A percentile compares a stretch with the other conserved stretches of the same genome.
These are phyloP conservation scores for Lyophyllum atratum DNA, from an alignment of 768 basidiomycete genomes.

Conservation along the genomic window DNA sequence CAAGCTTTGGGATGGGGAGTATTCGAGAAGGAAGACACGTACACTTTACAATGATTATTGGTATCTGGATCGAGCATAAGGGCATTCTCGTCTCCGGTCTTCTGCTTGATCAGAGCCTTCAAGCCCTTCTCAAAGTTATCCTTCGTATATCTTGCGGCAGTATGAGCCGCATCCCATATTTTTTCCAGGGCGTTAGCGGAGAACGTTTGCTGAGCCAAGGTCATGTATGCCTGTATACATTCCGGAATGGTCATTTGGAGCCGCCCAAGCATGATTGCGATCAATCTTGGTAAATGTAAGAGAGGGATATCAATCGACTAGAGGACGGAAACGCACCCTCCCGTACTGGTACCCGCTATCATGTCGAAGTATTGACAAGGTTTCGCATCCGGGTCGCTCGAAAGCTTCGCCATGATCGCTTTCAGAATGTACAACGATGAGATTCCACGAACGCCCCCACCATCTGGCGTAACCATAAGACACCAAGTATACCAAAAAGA, in stretches of 20 bases:
- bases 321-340: constrained; percentile 24
- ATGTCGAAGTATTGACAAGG: constrained; percentile 37
- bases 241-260: constrained; percentile 35
- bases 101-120: constrained; percentile 24
- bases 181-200: constrained; percentile 13
- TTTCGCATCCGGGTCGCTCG: constrained; percentile 20
- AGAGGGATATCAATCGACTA: neutral
- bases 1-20: neutral
- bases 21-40: constrained; percentile 1
- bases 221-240: constrained; percentile 28
- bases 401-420: constrained; percentile 29
- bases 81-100: constrained; percentile 26
- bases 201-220: constrained; percentile 31
- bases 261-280: constrained; percentile 39
- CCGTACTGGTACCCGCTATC: constrained; percentile 36
- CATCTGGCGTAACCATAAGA: constrained; percentile 20
- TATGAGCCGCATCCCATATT: constrained; percentile 11
- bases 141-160: constrained; percentile 27
- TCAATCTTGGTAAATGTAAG: constrained; percentile 17
- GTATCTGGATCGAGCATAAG: constrained; percentile 24
- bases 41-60: constrained; percentile 32
- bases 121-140: constrained; percentile 25
- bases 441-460: constrained; percentile 37
- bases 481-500: neutral
- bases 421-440: constrained; percentile 32